These are phyloP conservation scores for Blastocystis sp. DNA, from an alignment of 352 stramenopile species.

Conservation along the genomic window DNA sequence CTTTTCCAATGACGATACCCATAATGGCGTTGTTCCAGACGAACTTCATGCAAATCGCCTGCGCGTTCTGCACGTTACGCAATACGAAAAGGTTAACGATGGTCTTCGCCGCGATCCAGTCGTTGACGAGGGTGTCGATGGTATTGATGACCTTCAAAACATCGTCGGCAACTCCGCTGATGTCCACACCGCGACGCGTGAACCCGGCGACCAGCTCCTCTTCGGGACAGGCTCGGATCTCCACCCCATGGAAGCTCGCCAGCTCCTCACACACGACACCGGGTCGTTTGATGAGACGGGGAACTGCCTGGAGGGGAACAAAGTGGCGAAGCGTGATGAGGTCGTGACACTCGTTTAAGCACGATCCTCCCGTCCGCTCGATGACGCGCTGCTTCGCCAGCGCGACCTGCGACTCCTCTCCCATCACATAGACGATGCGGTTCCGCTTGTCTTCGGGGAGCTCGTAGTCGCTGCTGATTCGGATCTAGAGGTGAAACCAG, in stretches of 20 bases:
- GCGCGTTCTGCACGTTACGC: neutral
- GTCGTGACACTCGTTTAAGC: neutral
- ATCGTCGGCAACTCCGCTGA: neutral
- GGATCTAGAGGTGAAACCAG: neutral
- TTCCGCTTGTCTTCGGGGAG: neutral
- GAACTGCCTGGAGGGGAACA: neutral
- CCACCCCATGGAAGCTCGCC: neutral
- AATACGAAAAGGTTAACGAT: neutral
- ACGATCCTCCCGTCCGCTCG: neutral
- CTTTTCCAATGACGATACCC: slow-evolving; percentile 5
- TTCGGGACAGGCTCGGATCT: neutral
- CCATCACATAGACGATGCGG: neutral
- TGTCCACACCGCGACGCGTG: neutral
- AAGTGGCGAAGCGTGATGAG: neutral
- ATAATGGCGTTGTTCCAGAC: neutral
- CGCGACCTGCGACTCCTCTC: neutral
- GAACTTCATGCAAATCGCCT: neutral
- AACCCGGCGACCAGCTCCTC: neutral
- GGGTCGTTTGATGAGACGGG: neutral
- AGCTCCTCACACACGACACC: neutral
- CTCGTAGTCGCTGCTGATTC: neutral
- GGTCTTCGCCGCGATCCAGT: neutral
- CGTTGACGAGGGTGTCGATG: neutral
- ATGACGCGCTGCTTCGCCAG: neutral
- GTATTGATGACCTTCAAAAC: neutral